Evolutionary conservation across 768 basidiomycete species (phyloP).

Genomic region (Boletus sp.): DNA sequence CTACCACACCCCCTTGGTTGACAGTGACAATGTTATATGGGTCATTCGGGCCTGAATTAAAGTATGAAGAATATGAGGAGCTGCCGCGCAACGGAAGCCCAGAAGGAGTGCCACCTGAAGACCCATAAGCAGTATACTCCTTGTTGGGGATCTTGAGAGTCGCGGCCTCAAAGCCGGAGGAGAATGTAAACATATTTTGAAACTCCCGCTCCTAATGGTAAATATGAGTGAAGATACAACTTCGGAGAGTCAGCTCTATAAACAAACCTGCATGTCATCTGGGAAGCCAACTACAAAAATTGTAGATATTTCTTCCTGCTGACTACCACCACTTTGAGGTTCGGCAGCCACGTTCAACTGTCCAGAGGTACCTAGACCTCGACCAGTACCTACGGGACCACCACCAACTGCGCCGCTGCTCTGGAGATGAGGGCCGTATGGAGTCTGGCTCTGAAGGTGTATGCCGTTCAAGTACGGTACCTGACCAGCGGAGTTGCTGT

Average conservation of each 20-base stretch:
- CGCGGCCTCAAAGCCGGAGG: slow-evolving; percentile 92
- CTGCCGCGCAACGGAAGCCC: slow-evolving; percentile 37
- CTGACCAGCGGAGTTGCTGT: slow-evolving; percentile 33
- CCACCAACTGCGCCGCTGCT: slow-evolving; percentile 37
- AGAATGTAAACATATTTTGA: slow-evolving; percentile 99
- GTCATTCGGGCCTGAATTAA: slow-evolving; percentile 60
- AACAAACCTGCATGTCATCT: slow-evolving; percentile 93
- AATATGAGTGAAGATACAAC: slow-evolving; percentile 15
- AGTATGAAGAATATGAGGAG: slow-evolving; percentile 34
- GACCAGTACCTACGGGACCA: slow-evolving; percentile 15
- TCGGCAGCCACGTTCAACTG: slow-evolving; percentile 28
- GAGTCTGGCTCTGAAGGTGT: slow-evolving; percentile 69
- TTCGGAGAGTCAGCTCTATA: slow-evolving; percentile 4
- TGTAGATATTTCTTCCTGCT: slow-evolving; percentile 88
- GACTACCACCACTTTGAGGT: slow-evolving; percentile 23
- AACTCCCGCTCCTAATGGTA: slow-evolving; percentile 89
- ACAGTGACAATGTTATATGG: slow-evolving; percentile 83
- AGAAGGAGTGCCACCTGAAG: slow-evolving; percentile 36
- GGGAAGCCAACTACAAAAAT: slow-evolving; percentile 99
- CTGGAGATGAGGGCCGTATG: slow-evolving; percentile 68
- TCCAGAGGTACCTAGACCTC: slow-evolving; percentile 30
- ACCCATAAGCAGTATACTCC: slow-evolving; percentile 76
- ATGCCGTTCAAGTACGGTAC: slow-evolving; percentile 39
- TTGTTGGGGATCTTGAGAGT: slow-evolving; percentile 97
- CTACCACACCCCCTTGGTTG: slow-evolving; percentile 81